These are phyloP conservation scores for Cocos nucifera DNA, from an alignment of 176 grass and related monocot genomes.

Conservation along the genomic window DNA sequence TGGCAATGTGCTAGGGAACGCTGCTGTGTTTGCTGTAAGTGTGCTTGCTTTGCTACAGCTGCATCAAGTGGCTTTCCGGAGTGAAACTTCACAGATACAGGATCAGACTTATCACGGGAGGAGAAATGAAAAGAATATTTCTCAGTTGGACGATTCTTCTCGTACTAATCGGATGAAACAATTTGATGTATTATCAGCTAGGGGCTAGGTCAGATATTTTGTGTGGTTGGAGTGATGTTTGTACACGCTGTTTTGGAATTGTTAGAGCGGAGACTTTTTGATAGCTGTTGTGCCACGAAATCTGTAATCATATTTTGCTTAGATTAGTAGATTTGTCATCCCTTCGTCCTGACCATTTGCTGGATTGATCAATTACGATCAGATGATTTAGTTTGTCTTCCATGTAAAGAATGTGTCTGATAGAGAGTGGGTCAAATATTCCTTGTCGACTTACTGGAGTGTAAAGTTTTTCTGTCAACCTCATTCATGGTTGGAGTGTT, in stretches of 20 bases:
- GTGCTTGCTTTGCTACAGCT: slow-evolving; percentile 75
- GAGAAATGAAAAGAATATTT: slow-evolving; percentile 20
- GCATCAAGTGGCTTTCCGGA: slow-evolving; percentile 44
- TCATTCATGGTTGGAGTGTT: no score
- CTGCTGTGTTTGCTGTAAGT: slow-evolving; percentile 62
- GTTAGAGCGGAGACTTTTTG: not conserved
- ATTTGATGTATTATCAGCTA: slow-evolving; percentile 55
- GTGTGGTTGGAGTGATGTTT: slow-evolving; percentile 14
- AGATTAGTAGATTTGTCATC: no score
- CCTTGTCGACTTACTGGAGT: no score
- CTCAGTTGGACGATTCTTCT: slow-evolving; percentile 26
- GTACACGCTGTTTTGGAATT: slow-evolving; percentile 21
- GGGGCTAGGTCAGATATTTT: slow-evolving; percentile 34
- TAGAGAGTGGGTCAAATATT: no score
- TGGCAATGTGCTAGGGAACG: slow-evolving; percentile 46
- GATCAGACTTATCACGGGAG: slow-evolving; percentile 19
- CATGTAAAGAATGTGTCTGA: no score
- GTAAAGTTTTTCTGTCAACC: no score
- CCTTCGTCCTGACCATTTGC: no score
- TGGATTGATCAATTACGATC: no score
- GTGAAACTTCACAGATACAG: slow-evolving; percentile 11
- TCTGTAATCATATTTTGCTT: slow-evolving; percentile 18
- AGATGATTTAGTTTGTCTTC: no score
- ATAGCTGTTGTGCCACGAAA: slow-evolving; percentile 6
- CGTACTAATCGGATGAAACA: slow-evolving; percentile 31